Base-by-base conservation (phyloP, 768 basidiomycete genomes). In the Tricholoma terreum region DNA sequence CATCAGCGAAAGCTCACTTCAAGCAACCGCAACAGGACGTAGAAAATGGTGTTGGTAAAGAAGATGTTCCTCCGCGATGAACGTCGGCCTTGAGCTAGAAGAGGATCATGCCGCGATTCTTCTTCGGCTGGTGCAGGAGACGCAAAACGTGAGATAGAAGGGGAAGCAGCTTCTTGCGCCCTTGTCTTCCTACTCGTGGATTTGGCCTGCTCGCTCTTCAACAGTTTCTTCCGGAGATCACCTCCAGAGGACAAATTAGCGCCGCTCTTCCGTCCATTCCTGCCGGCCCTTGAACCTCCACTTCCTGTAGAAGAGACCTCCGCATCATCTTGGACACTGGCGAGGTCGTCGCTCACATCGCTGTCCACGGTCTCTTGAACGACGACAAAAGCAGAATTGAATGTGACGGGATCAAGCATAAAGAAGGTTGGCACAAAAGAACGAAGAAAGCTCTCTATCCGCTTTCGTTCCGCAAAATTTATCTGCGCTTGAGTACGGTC, bases 41-140 rank as follows among this genome's bases (percentile, higher is more conserved):
- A 99, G 66, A 92, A 92, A 21, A 85, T 80, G 17, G 91, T 93
- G 72, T 97, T 98, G 58, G 87, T 85, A 73, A 92, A 98, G 73
- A 98, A 94, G 34, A 85, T 80, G 46, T 81, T 80, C 50, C 80
- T 79, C 56, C 83, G 68, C 30, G 68, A 58, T 45, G 67, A 58
- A 52, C 61, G 56, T 48, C 63, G 58, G 50, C 64, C 66, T 50
- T 78, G 74, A 5, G 72, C 69, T 6, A 49, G 27, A 49, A 55
- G 52, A 3, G 57, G 55, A 17, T 74, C 71, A 57, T 69, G 42
- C 62, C 65, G 50, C 58, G 70, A 68, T 65, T 80, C 67, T 58
- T 77, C 74, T 3, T 84, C 84, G 3, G 75, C 67, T 1, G 76
- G 71, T 1, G 77, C 79, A 5, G 89, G 89, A 2, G 90, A 90